Base-by-base conservation (phyloP, 2,329 filamentous ascomycete genomes). In the Colletotrichum echinochloae region DNA sequence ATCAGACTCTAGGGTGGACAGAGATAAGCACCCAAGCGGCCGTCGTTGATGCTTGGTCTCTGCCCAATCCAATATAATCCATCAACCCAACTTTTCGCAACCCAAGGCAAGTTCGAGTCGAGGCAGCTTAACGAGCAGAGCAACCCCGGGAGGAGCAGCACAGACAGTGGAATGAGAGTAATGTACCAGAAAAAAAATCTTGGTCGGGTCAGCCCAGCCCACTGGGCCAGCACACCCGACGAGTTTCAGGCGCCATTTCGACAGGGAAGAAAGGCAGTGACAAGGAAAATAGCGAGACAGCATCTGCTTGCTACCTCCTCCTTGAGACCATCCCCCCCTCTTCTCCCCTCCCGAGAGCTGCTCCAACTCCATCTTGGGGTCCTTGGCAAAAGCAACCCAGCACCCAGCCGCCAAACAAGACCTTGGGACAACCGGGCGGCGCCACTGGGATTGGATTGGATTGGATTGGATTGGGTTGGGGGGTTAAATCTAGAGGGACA, bases 201-300 rank as follows among this genome's bases (percentile, higher is more conserved):
- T 30, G 51, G 56, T 37, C 44, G 35, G 59, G 49, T 60, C 62
- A 67, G 67, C 57, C 64, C 57, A 63, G 68, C 49, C 41, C 64
- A 59, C 57, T 71, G 63, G 65, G 67, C 60, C 59, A 65, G 60
- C 37, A 57, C n/a, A 35, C 54, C 33, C 33, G 12, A 59, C 48
- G 35, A 44, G 69, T 71, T 70, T 70, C 69, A 71, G 69, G 60
- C 69, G 60, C 59, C 65, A 41, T 56, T 56, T 57, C 60, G 60
- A 70, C 65, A 64, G 69, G 66, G 69, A 49, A 71, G 54, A 51
- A 26, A 30, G 28, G 12, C 44, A 54, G 64, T 54, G 48, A 55
- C 44, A 54, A 60, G 37, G n/a, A 61, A 70, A 51, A 41, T 51
- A 49, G 54, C 56, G 55, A 55, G 55, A 56, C 41, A 44, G 60